These are phyloP conservation scores for Saturnispora serradocipensis DNA, from an alignment of 805 yeast species.

Conservation along the genomic window DNA sequence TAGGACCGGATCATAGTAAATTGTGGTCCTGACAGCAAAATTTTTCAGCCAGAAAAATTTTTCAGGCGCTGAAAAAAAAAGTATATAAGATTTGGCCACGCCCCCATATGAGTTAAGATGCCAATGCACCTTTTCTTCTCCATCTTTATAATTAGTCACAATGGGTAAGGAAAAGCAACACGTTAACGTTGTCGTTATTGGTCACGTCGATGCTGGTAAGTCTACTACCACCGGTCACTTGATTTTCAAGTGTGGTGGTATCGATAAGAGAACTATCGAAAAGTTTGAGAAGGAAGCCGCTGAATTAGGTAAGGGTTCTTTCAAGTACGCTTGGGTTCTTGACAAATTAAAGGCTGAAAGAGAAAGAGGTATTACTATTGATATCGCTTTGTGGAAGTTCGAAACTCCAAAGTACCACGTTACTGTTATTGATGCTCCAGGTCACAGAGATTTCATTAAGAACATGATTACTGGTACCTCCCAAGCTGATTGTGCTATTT, in stretches of 20 bases:
- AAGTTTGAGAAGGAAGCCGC: constrained; percentile 81
- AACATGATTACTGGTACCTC: no score
- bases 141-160: constrained; percentile 7
- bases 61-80: constrained; percentile 1
- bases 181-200: constrained; percentile 99
- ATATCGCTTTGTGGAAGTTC: no score
- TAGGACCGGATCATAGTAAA: constrained; percentile 4
- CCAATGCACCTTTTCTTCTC: background rate
- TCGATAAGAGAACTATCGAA: constrained; percentile 87
- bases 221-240: constrained; percentile 99
- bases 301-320: constrained; percentile 94
- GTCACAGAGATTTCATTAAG: no score
- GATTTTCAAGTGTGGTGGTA: constrained; percentile 99
- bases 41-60: background rate
- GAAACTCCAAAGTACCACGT: no score
- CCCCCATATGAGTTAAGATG: background rate
- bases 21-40: constrained; percentile 1
- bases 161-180: constrained; percentile 93
- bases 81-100: constrained; percentile 6
- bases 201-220: constrained; percentile 99
- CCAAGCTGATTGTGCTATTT: no score
- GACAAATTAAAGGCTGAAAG: constrained; percentile 95
- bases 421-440: no score
- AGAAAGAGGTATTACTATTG: constrained; percentile 34
- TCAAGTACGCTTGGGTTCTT: constrained; percentile 96